A percentile compares a stretch with the other conserved stretches of the same genome.
Evolutionary conservation across 352 stramenopile genomes (phyloP).

Genomic region (Phytophthora tubulina): DNA sequence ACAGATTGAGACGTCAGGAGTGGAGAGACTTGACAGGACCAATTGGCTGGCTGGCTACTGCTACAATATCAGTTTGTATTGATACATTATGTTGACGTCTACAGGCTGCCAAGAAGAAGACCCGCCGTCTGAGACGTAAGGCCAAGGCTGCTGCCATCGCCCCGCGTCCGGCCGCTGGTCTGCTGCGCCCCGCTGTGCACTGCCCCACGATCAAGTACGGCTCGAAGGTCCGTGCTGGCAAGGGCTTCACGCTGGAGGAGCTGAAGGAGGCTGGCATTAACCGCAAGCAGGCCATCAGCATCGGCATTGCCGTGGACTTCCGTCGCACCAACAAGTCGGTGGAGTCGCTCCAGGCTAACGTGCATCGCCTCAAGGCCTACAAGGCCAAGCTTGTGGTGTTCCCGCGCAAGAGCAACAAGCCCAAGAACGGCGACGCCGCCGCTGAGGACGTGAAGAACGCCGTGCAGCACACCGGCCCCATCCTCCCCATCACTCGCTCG

Average conservation of each 20-base stretch:
- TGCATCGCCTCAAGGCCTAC: constrained; percentile 99
- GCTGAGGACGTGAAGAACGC: constrained; percentile 93
- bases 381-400: constrained; percentile 99
- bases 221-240: constrained; percentile 97
- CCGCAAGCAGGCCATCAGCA: constrained; percentile 95
- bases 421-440: constrained; percentile 95
- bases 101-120: constrained; percentile 99
- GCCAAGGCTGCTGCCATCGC: constrained; percentile 98
- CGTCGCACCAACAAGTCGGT: constrained; percentile 98
- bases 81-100: constrained; percentile 42
- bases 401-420: constrained; percentile 97
- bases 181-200: constrained; percentile 97
- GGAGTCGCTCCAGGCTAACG: constrained; percentile 97
- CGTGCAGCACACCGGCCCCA: constrained; percentile 87
- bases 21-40: constrained; percentile 5
- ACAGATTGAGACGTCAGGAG: neutral
- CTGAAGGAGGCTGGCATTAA: constrained; percentile 98
- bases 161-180: constrained; percentile 95
- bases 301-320: constrained; percentile 99
- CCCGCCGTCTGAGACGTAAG: constrained; percentile 94
- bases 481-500: constrained; percentile 85
- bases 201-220: constrained; percentile 99
- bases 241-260: constrained; percentile 99
- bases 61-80: neutral
- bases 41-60: constrained; percentile 21